A percentile compares a stretch with the other conserved stretches of the same genome.
These are phyloP conservation scores for Murraya koenigii DNA, from an alignment of 345 rosid species.

Conservation along the genomic window DNA sequence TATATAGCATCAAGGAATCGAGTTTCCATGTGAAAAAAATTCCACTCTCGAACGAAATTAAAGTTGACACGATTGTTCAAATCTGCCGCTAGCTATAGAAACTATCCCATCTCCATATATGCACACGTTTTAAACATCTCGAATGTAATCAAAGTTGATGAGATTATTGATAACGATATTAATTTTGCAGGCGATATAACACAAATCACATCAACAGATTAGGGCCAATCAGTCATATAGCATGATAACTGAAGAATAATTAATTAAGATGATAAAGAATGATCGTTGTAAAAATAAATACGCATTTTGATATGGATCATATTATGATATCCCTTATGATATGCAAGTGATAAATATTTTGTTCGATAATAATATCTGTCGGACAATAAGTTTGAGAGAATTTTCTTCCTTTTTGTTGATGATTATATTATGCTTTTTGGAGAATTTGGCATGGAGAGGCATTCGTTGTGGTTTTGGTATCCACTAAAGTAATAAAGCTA, in stretches of 20 bases:
- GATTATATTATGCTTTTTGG: constrained; percentile 4
- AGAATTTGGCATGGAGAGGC: constrained; percentile 19
- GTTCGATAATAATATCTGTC: background rate
- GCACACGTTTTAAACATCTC: constrained; percentile 1
- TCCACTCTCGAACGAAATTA: background rate
- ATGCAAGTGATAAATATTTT: constrained; percentile 7
- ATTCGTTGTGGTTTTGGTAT: constrained; percentile 28
- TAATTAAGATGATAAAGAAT: background rate
- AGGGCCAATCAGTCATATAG: background rate
- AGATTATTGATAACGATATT: background rate
- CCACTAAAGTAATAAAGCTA: constrained; percentile 23
- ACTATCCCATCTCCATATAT: background rate
- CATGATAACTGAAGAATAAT: constrained; percentile 5
- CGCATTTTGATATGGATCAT: background rate
- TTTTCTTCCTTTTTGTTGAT: background rate
- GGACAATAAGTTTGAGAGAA: constrained; percentile 16
- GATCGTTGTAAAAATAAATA: background rate
- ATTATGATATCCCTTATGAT: background rate
- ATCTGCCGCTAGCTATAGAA: background rate
- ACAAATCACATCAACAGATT: background rate
- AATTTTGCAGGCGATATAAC: background rate
- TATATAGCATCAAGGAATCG: background rate
- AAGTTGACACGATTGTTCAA: background rate
- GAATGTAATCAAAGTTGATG: background rate
- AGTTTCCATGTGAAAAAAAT: background rate